Evolutionary conservation across 306 rosid genomes (phyloP), one percentile per base, ranked within the genome.

Genomic region (Myrica gale): DNA sequence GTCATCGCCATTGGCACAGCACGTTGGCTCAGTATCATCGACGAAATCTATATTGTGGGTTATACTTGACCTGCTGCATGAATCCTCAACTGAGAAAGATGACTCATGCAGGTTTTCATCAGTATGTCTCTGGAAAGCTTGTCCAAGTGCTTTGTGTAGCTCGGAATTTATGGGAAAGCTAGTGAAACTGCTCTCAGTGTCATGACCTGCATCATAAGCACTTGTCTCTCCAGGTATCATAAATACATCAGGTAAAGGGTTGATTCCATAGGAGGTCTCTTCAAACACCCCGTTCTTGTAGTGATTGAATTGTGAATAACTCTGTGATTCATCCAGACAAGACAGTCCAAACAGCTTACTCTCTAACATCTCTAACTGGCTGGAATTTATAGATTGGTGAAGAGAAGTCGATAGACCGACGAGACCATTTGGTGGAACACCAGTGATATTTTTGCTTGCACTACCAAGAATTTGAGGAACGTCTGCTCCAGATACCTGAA

Each of bases 131-230:
- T 72, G 79, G 39, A 79, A 56, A 82, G 76, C 46, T 68, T 88
- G 77, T 54, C 86, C 93, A 80, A 88, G 86, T 74, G 87, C 90
- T 84, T 80, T 74, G 77, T 85, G 88, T 80, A 89, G 88, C 79
- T 87, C 97, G 74, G 79, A 76, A 65, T 79, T 89, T 5, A 82
- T 71, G 9, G 90, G 89, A 77, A 87, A 84, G 65, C 76, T 76
- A 69, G 78, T 79, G 69, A 76, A 76, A 79, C 69, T 79, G n/a
- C 77, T 73, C 72, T 50, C 55, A 63, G 51, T 76, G 69, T 67
- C 68, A 63, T 45, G 42, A 69, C 43, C 70, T 61, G 74, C 62
- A 67, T 68, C 74, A 70, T 69, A n/a, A 19, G 65, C 75, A 66
- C 57, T 72, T 72, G 47, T 76, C 44, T 78, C 78, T 79, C 73